These are phyloP conservation scores for Phytophthora capsici DNA, from an alignment of 352 stramenopile species.

Conservation along the genomic window DNA sequence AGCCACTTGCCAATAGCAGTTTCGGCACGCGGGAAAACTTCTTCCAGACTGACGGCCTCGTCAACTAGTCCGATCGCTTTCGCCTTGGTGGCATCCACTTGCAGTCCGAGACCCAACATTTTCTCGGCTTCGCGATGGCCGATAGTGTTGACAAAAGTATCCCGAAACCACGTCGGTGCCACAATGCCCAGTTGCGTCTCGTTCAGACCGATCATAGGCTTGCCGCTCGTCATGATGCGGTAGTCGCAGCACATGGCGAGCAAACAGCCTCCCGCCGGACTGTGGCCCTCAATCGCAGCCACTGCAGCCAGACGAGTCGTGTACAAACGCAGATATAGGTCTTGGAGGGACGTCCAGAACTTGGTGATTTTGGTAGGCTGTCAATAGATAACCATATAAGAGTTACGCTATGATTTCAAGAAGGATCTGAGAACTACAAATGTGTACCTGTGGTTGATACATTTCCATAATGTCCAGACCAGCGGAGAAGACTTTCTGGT, in stretches of 20 bases:
- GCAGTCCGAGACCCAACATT: slow-evolving; percentile 82
- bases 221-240: slow-evolving; percentile 91
- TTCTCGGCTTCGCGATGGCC: slow-evolving; percentile 86
- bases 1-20: slow-evolving; percentile 79
- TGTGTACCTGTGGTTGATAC: slow-evolving; percentile 79
- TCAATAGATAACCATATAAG: neutral
- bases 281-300: slow-evolving; percentile 92
- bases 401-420: neutral
- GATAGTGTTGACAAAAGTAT: slow-evolving; percentile 87
- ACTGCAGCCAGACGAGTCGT: slow-evolving; percentile 88
- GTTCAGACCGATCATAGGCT: slow-evolving; percentile 94
- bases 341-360: slow-evolving; percentile 94
- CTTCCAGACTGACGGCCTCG: slow-evolving; percentile 75
- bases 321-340: slow-evolving; percentile 94
- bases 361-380: slow-evolving; percentile 65
- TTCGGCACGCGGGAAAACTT: slow-evolving; percentile 75
- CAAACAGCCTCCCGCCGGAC: slow-evolving; percentile 93
- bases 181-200: slow-evolving; percentile 95
- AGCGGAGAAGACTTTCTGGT: slow-evolving; percentile 89
- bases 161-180: slow-evolving; percentile 80
- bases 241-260: slow-evolving; percentile 96
- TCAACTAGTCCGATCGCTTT: slow-evolving; percentile 82
- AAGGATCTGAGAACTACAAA: neutral
- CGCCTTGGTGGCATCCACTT: slow-evolving; percentile 77
- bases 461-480: slow-evolving; percentile 95